A percentile compares a stretch with the other conserved stretches of the same genome.
phyloP scores from a whole-genome alignment of 129 eudicot species.

The Lonicera japonica region DNA sequence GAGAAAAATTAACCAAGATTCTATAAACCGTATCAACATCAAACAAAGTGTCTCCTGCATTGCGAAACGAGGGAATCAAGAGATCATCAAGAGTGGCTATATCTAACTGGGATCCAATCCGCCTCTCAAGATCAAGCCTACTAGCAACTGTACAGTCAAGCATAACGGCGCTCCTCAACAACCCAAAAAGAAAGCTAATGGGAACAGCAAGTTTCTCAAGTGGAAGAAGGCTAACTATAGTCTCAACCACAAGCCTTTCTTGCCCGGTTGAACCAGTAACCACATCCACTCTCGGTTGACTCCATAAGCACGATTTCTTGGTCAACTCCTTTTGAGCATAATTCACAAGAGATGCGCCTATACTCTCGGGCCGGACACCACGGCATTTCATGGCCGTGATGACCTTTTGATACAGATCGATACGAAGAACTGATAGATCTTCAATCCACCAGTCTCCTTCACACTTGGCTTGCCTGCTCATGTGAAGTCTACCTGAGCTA shows the following conservation, averaged over 20 bases:
- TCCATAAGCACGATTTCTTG: conserved; percentile 57
- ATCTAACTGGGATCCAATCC: conserved; percentile 89
- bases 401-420: conserved; percentile 78
- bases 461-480: conserved; percentile 64
- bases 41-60: conserved; percentile 78
- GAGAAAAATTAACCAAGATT: conserved; percentile 84
- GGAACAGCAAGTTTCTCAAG: conserved; percentile 79
- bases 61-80: conserved; percentile 77
- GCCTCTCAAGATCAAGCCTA: conserved; percentile 81
- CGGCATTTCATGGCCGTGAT: conserved; percentile 87
- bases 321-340: conserved; percentile 80
- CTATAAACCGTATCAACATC: conserved; percentile 90
- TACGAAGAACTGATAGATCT: conserved; percentile 74
- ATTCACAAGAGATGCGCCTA: conserved; percentile 77
- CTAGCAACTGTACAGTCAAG: conserved; percentile 62
- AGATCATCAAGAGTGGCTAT: conserved; percentile 91
- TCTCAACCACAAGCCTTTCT: conserved; percentile 65
- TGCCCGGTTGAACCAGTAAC: conserved; percentile 28
- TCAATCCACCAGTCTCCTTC: conserved; percentile 99
- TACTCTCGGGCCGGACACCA: conserved; percentile 91
- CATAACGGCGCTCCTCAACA: conserved; percentile 77
- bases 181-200: conserved; percentile 74
- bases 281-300: conserved; percentile 32
- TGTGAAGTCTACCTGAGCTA: conserved; percentile 90
- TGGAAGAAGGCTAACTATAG: conserved; percentile 75